Evolutionary conservation across 495 filamentous ascomycete genomes (phyloP), one percentile per base, ranked within the genome.

Genomic region (Podospora tetraspora): DNA sequence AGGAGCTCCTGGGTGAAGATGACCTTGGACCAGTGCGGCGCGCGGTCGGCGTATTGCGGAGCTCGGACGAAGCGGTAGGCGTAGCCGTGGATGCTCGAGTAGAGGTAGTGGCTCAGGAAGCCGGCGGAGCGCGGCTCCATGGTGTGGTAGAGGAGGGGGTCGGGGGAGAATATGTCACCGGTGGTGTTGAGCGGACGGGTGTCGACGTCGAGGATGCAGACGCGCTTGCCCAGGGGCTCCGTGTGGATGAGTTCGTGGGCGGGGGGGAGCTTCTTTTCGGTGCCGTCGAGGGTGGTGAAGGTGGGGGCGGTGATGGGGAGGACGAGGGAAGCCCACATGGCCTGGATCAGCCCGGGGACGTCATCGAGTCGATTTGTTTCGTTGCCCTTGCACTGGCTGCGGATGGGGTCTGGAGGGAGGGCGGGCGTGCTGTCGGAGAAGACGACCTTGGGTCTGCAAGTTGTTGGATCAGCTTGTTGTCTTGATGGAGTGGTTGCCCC

Each of bases 81-180:
- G 77, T 86, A 85, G 67, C 82, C 82, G 72, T 86, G 84, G 59
- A 86, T 82, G 62, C 69, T 75, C 56, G 84, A 81, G 61, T 79
- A 83, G 37, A 82, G 66, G 65, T 78, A 82, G 72, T 83, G 81
- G 57, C 72, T 76, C 3, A 82, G 71, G 66, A 80, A 77, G 58
- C 80, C 81, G 7, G 74, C 71, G 8, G 80, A 77, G 1, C 70
- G 68, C 3, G 65, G 59, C 3, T 37, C 67, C 4, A 74, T 66
- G 25, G 69, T 66, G 13, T 73, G 67, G 64, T 72, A 72, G n/a
- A 68, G 60, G 19, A 73, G 74, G 8, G 71, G 58, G 0, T 62
- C n/a, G 2, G 61, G 29, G 61, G 69, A 69, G 23, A 82, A 77
- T n/a, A 83, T 61, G 43, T 61, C 69, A 56, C 76, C 73, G 3